Percentiles rank a stretch among this genome's conserved stretches.
Conservation (phyloP, 163 green algal species). For the Chlamydomonas reinhardtii region DNA sequence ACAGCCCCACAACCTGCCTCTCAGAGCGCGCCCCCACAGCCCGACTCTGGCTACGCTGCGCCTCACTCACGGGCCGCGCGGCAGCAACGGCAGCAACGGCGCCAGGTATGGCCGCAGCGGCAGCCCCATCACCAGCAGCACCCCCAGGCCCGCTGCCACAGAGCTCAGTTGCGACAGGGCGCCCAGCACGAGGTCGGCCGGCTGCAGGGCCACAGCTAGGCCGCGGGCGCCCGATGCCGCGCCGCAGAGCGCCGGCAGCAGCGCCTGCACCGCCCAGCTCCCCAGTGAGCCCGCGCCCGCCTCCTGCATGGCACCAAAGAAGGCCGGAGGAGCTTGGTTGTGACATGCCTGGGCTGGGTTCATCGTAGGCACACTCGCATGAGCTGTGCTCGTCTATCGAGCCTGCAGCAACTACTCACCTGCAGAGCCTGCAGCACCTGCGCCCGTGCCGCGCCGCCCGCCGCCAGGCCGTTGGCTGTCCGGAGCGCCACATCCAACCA, state of each 20-base stretch:
- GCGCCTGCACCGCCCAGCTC: conserved; percentile 6
- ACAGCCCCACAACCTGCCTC: too few species aligned
- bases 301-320: too few species aligned
- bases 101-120: conserved; percentile 28
- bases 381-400: too few species aligned
- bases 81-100: conserved; percentile 15
- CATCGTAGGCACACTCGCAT: too few species aligned
- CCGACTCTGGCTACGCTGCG: not conserved
- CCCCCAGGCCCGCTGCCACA: not conserved
- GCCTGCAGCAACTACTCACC: not conserved
- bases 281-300: not conserved
- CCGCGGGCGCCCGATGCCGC: not conserved
- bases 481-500: conserved; percentile 30
- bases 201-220: not conserved
- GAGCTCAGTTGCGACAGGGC: not conserved
- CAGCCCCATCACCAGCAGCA: conserved; percentile 23
- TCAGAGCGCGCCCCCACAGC: too few species aligned
- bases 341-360: too few species aligned
- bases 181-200: not conserved
- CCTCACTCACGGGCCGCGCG: not conserved
- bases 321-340: too few species aligned
- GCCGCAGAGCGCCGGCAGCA: conserved; percentile 27
- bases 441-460: not conserved
- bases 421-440: conserved; percentile 28
- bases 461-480: not conserved